Conservation (phyloP, 2,329 filamentous ascomycete genomes). For the Penicillium sp. region DNA sequence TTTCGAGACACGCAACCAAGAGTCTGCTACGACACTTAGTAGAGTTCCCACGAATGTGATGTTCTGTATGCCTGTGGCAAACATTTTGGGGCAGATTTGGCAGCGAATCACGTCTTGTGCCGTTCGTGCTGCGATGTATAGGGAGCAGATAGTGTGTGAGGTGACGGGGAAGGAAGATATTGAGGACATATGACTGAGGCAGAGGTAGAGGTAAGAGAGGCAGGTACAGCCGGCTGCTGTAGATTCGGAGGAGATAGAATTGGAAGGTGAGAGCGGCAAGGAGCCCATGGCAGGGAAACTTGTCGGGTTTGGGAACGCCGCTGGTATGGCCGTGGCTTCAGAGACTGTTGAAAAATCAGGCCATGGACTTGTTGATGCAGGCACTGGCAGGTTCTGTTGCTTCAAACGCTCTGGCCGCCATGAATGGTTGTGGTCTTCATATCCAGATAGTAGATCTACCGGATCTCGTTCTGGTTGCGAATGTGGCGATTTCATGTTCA, state of each 20-base stretch:
- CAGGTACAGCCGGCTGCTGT: slow-evolving; percentile 36
- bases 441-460: slow-evolving; percentile 19
- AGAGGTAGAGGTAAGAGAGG: slow-evolving; percentile 46
- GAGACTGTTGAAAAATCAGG: slow-evolving; percentile 44
- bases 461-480: slow-evolving; percentile 14
- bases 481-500: slow-evolving; percentile 4
- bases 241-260: slow-evolving; percentile 21
- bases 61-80: slow-evolving; percentile 47
- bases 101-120: slow-evolving; percentile 46
- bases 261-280: slow-evolving; percentile 25
- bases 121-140: slow-evolving; percentile 45
- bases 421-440: slow-evolving; percentile 28
- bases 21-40: slow-evolving; percentile 46
- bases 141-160: slow-evolving; percentile 44
- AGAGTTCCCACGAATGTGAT: slow-evolving; percentile 50
- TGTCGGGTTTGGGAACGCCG: slow-evolving; percentile 18
- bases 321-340: slow-evolving; percentile 31
- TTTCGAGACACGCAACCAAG: slow-evolving; percentile 44
- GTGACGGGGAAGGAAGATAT: slow-evolving; percentile 46
- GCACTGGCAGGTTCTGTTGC: slow-evolving; percentile 26
- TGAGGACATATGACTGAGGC: slow-evolving; percentile 44
- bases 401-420: slow-evolving; percentile 26
- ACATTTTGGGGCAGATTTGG: slow-evolving; percentile 42
- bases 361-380: slow-evolving; percentile 38
- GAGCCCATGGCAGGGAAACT: slow-evolving; percentile 22